Evolutionary conservation across 495 filamentous ascomycete species (phyloP).

Genomic region (Amphirosellinia nigrospora): DNA sequence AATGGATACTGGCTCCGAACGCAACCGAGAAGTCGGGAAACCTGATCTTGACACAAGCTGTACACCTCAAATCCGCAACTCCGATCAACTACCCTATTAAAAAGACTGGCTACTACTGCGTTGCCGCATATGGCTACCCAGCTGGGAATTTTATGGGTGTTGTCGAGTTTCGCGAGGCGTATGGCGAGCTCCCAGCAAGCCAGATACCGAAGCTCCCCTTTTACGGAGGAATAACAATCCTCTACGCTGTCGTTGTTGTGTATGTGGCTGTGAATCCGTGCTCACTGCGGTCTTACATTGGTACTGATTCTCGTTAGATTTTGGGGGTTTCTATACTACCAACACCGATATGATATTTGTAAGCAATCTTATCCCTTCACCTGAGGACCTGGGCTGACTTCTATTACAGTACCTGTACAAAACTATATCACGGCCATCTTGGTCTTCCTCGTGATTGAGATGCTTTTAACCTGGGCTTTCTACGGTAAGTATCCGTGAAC

Average conservation of each 20-base stretch:
- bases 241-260: slow-evolving; percentile 86
- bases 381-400: slow-evolving; percentile 42
- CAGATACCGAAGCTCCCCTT: slow-evolving; percentile 98
- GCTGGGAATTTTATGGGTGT: slow-evolving; percentile 74
- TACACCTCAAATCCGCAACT: slow-evolving; percentile 77
- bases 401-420: slow-evolving; percentile 80
- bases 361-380: slow-evolving; percentile 37
- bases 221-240: slow-evolving; percentile 92
- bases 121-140: slow-evolving; percentile 73
- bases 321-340: slow-evolving; percentile 95
- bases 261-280: slow-evolving; percentile 44
- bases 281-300: background rate
- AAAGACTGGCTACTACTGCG: slow-evolving; percentile 95
- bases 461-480: slow-evolving; percentile 98
- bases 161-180: slow-evolving; percentile 92
- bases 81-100: slow-evolving; percentile 81
- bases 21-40: slow-evolving; percentile 70
- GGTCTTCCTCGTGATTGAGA: slow-evolving; percentile 91
- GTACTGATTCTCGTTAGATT: slow-evolving; percentile 51
- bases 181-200: slow-evolving; percentile 91
- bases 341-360: slow-evolving; percentile 92
- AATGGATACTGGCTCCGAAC: slow-evolving; percentile 81
- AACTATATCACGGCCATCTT: slow-evolving; percentile 99
- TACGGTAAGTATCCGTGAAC: slow-evolving; percentile 59
- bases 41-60: slow-evolving; percentile 75